Evolutionary conservation across 1,139 yeast species (phyloP).

Genomic region (Yamadazyma trypodendri): DNA sequence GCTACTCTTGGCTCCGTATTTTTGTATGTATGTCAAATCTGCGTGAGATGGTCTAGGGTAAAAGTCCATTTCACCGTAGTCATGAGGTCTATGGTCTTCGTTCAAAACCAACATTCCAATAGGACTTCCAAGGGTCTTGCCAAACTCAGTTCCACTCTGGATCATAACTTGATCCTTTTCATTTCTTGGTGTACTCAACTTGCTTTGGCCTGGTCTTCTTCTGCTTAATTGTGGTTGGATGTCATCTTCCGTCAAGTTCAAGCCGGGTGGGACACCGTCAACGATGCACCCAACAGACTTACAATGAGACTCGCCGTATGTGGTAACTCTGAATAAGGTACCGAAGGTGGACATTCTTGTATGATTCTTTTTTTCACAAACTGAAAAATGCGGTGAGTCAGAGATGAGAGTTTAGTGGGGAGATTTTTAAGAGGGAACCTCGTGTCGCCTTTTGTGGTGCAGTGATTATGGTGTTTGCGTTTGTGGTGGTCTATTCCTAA

Average conservation of each 20-base stretch:
- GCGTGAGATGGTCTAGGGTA: constrained; percentile 99
- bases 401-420: neutral
- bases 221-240: constrained; percentile 94
- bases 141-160: constrained; percentile 93
- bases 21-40: constrained; percentile 86
- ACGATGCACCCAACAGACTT: constrained; percentile 98
- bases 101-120: constrained; percentile 90
- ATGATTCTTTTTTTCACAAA: neutral
- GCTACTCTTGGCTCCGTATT: constrained; percentile 89
- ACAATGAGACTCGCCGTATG: constrained; percentile 98
- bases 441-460: too few relatives aligned
- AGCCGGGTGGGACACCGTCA: constrained; percentile 97
- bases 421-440: too few relatives aligned
- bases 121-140: constrained; percentile 91
- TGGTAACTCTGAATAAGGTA: constrained; percentile 64
- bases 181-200: constrained; percentile 89
- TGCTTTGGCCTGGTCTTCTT: constrained; percentile 97
- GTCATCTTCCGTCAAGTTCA: constrained; percentile 79
- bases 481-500: too few relatives aligned
- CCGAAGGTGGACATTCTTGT: constrained; percentile 44
- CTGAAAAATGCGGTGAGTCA: constrained; percentile 5
- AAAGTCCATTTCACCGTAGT: constrained; percentile 89
- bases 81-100: constrained; percentile 96
- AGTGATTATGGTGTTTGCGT: too few relatives aligned
- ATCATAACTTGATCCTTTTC: constrained; percentile 91